These are phyloP conservation scores for Epichloe scottii DNA, from an alignment of 2,329 filamentous ascomycete species.

Conservation along the genomic window DNA sequence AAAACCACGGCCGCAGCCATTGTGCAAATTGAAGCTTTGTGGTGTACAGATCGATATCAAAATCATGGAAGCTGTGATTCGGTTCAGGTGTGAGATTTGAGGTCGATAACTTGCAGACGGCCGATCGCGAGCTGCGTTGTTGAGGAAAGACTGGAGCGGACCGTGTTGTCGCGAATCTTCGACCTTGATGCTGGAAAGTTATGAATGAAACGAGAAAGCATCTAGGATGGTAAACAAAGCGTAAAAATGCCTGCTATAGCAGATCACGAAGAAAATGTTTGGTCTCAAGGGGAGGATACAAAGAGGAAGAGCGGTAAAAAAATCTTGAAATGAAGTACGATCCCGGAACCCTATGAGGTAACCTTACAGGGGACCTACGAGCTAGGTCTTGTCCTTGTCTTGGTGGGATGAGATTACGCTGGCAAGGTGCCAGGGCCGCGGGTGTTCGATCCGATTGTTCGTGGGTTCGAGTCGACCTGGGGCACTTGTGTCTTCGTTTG, in stretches of 20 bases:
- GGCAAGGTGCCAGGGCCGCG: neutral
- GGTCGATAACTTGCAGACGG: neutral
- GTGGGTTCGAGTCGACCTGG: neutral
- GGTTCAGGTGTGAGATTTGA: neutral
- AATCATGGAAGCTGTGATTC: constrained; percentile 39
- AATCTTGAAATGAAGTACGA: neutral
- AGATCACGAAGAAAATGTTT: neutral
- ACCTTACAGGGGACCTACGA: neutral
- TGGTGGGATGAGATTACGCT: neutral
- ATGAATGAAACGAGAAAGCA: neutral
- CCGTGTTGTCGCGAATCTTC: neutral
- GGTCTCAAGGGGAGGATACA: neutral
- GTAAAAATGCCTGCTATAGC: neutral
- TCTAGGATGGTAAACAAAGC: neutral
- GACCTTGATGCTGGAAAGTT: neutral
- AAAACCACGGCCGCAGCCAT: constrained; percentile 43
- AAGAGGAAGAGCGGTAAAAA: neutral
- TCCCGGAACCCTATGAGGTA: neutral
- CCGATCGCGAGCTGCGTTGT: constrained; percentile 7
- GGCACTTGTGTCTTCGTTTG: neutral
- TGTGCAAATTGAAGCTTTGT: constrained; percentile 34
- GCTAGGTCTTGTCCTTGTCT: neutral
- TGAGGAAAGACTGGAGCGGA: neutral
- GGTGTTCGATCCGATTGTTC: neutral
- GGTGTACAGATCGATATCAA: constrained; percentile 27